Conservation (phyloP, 2,329 filamentous ascomycete genomes). For the Trichophyton rubrum region DNA sequence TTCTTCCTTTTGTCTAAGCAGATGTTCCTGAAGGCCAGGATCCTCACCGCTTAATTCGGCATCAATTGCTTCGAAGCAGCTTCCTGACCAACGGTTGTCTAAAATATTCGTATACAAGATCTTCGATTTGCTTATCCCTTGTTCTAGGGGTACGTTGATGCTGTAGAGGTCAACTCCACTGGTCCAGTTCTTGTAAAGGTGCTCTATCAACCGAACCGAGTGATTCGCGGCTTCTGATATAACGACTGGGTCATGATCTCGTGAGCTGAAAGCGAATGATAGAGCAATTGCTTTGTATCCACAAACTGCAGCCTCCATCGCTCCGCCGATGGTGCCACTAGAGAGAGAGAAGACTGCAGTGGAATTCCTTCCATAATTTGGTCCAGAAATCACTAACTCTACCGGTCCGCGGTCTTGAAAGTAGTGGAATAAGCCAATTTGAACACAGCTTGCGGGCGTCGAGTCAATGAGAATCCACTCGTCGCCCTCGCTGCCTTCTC, state of each 20-base stretch:
- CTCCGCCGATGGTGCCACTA: conserved; percentile 64
- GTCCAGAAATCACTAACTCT: conserved; percentile 66
- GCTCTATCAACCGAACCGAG: conserved; percentile 64
- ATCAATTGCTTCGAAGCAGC: conserved; percentile 72
- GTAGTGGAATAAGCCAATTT: conserved; percentile 71
- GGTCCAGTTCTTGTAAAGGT: conserved; percentile 63
- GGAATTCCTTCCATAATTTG: conserved; percentile 73
- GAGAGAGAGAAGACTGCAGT: conserved; percentile 68
- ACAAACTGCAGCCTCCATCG: conserved; percentile 64
- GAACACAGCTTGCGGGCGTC: conserved; percentile 67
- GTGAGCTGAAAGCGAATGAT: conserved; percentile 78
- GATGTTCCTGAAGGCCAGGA: conserved; percentile 56
- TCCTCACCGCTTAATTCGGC: conserved; percentile 47
- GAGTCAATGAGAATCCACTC: conserved; percentile 76
- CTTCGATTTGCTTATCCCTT: conserved; percentile 57
- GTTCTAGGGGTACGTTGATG: conserved; percentile 77
- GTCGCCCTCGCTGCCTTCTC: conserved; percentile 45
- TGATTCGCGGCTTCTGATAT: conserved; percentile 66
- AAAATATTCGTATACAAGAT: conserved; percentile 75
- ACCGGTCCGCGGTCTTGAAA: conserved; percentile 59
- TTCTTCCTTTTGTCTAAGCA: conserved; percentile 55
- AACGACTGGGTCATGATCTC: conserved; percentile 69
- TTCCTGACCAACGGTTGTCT: conserved; percentile 81
- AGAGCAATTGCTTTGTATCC: conserved; percentile 62
- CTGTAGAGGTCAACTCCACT: conserved; percentile 70